Evolutionary conservation across 805 yeast species (phyloP), one percentile per base, ranked within the genome.

Genomic region (Candida fluviatilis): DNA sequence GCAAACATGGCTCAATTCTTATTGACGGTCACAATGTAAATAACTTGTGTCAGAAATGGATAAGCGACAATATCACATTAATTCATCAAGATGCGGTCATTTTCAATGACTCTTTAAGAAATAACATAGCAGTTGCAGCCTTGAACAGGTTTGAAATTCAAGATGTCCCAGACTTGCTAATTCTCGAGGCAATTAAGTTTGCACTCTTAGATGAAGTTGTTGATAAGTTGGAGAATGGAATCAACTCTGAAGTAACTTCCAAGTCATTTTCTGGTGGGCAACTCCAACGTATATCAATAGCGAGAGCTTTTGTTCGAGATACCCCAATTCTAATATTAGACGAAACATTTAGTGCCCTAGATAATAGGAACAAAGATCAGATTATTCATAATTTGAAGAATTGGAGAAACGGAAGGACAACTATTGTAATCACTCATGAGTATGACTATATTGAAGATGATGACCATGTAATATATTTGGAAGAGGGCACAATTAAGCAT

Each of bases 271-370:
- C 96, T 46, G 98, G 98, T 4, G 99, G 99, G 0, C 96, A 93
- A 56, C 76, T 72, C 39, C 99, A 93, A 59, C 67, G 90, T 43
- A 68, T 93, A 2, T 84, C 91, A 0, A 51, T 93, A 19, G 96
- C 98, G 0, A 70, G 97, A 38, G 97, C 97, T 0, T 70, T 69
- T 39, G 41, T 89, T 3, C 69, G 87, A 44, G 74, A 93, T 51
- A 60, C 95, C 0, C 86, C 90, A 0, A 72, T 93, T 4, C 60
- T 91, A 42, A 73, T 93, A 2, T 63, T 90, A 18, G 99, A 93
- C 62, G 99, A 93, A 55, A 76, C 93, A 3, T 64, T 86, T 2
- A 82, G 93, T 35, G 96, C 96, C 0, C 60, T 93, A 39, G 97
- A 93, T 55, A 54, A 61, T 2, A 50, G 48, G 0, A 71, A 72